Evolutionary conservation across 176 grass and related monocot genomes (phyloP).

Genomic region (Avena atlantica): DNA sequence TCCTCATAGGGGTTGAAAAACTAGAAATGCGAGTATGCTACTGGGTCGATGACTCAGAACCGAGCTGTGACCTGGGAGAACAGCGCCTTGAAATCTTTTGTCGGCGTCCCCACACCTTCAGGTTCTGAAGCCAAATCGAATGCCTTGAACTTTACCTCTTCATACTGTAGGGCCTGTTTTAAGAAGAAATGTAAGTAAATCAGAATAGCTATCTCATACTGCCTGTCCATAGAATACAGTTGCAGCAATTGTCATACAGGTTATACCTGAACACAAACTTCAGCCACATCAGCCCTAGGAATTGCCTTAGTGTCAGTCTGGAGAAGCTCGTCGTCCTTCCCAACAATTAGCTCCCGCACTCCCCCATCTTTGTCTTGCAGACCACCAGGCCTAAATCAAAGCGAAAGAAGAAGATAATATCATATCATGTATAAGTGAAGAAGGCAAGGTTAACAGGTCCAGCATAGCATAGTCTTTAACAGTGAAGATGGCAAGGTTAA

Average conservation of each 20-base stretch:
- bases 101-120: constrained; percentile 67
- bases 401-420: background rate
- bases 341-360: constrained; percentile 73
- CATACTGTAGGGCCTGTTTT: constrained; percentile 70
- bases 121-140: constrained; percentile 92
- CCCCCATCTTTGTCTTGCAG: constrained; percentile 82
- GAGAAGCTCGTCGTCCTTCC: constrained; percentile 88
- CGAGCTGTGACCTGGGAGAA: constrained; percentile 60
- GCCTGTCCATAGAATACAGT: background rate
- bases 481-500: background rate
- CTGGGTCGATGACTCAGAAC: constrained; percentile 46
- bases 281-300: constrained; percentile 88
- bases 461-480: background rate
- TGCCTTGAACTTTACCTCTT: constrained; percentile 84
- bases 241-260: background rate
- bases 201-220: background rate
- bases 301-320: constrained; percentile 81
- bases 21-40: background rate
- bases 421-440: background rate
- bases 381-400: constrained; percentile 71
- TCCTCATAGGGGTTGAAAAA: background rate
- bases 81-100: constrained; percentile 70
- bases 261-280: constrained; percentile 89
- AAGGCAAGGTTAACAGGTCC: background rate
- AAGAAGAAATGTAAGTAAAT: constrained; percentile 15